These are phyloP conservation scores for Entonaema liquescens DNA, from an alignment of 495 filamentous ascomycete species.

Conservation along the genomic window DNA sequence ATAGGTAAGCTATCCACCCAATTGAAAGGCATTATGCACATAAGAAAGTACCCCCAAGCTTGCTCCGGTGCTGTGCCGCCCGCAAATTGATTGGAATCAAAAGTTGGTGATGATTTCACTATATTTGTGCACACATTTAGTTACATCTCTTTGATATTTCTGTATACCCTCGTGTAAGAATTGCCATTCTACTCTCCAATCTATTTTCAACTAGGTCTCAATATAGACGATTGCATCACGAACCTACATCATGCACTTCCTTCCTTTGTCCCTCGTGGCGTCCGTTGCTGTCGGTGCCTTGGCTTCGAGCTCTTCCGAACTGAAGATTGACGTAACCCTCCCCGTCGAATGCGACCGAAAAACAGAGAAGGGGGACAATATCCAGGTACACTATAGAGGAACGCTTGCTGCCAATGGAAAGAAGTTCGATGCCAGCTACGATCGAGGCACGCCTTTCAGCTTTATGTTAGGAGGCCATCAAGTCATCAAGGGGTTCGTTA, in stretches of 20 bases:
- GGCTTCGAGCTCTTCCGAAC: constrained; percentile 57
- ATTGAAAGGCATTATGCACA: background rate
- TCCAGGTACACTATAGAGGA: constrained; percentile 88
- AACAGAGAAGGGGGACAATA: constrained; percentile 76
- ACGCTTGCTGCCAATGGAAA: constrained; percentile 68
- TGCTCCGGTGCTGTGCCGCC: background rate
- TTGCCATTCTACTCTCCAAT: background rate
- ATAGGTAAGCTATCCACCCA: background rate
- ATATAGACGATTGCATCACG: background rate
- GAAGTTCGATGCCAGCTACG: constrained; percentile 74
- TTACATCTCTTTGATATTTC: constrained; percentile 1
- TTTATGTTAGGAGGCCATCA: constrained; percentile 81
- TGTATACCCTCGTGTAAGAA: background rate
- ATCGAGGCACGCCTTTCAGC: constrained; percentile 74
- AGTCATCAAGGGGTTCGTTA: constrained; percentile 83
- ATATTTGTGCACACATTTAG: background rate
- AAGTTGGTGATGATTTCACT: background rate
- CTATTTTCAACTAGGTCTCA: background rate
- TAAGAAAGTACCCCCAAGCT: background rate
- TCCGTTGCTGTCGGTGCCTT: constrained; percentile 59
- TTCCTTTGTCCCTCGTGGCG: constrained; percentile 64
- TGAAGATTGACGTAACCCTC: constrained; percentile 79
- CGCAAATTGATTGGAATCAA: background rate
- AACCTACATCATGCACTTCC: constrained; percentile 60
- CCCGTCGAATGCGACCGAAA: constrained; percentile 74